phyloP scores from a whole-genome alignment of 1,284 basidiomycete species.

The Farysia itapuensis region DNA sequence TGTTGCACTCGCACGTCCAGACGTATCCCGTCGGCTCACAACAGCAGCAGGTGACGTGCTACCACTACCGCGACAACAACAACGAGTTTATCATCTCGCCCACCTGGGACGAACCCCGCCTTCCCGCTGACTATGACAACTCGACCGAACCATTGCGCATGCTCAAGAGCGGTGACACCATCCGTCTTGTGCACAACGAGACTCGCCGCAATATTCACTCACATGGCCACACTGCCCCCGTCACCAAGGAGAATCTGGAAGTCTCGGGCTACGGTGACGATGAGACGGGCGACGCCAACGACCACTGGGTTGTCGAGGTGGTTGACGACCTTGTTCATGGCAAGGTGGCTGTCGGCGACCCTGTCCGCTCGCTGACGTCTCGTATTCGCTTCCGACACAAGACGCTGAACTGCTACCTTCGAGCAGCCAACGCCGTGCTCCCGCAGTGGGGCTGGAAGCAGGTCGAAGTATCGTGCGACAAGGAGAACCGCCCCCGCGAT shows the following conservation, averaged over 20 bases:
- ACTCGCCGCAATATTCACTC: slow-evolving; percentile 93
- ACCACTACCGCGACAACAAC: slow-evolving; percentile 98
- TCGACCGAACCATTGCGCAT: slow-evolving; percentile 62
- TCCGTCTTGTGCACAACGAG: slow-evolving; percentile 78
- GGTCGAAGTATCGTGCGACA: slow-evolving; percentile 90
- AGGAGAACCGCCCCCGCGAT: slow-evolving; percentile 80
- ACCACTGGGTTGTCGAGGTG: slow-evolving; percentile 91
- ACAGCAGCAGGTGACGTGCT: slow-evolving; percentile 97
- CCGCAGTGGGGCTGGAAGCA: slow-evolving; percentile 99
- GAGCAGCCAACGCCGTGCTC: slow-evolving; percentile 82
- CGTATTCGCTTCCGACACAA: slow-evolving; percentile 81
- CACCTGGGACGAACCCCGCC: slow-evolving; percentile 68
- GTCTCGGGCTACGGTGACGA: slow-evolving; percentile 89
- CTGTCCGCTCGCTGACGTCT: slow-evolving; percentile 86
- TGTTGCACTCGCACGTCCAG: slow-evolving; percentile 94
- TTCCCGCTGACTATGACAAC: slow-evolving; percentile 38
- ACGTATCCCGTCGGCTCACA: slow-evolving; percentile 87
- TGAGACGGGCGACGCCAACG: slow-evolving; percentile 81
- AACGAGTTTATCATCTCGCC: slow-evolving; percentile 87
- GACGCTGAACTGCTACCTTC: slow-evolving; percentile 70
- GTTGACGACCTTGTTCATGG: slow-evolving; percentile 73
- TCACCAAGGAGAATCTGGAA: slow-evolving; percentile 87
- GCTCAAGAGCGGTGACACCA: slow-evolving; percentile 74
- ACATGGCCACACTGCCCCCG: slow-evolving; percentile 80
- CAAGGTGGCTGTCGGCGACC: slow-evolving; percentile 67